Base-by-base conservation (phyloP, 306 rosid species). In the Macrotyloma uniflorum region DNA sequence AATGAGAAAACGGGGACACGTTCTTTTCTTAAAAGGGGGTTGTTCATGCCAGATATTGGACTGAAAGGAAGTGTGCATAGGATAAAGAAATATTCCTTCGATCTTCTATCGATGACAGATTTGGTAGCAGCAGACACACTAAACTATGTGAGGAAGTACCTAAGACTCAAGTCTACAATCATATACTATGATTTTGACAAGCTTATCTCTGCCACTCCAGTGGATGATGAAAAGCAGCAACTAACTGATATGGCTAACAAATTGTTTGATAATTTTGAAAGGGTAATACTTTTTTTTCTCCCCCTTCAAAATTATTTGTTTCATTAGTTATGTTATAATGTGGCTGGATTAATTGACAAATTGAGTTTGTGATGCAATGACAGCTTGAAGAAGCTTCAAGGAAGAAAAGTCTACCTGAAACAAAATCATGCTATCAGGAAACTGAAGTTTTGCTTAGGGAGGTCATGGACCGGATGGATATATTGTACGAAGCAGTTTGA, bases 41-140 rank as follows among this genome's bases (percentile, higher is more conserved):
- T 95, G 0, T 91, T 71, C 75, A 93, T 95, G 74, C 98, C 98
- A 1, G 63, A 93, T 12, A 89, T 95, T 70, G 96, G 96, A 40
- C 80, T 75, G 12, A 85, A 85, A 82, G 97, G 92, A 70, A 92
- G 97, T 19, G 88, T 80, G 74, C 85, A 68, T 20, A 91, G 99
- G 86, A 85, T 93, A 9, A 95, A 86, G 85, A 91, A 82, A 38
- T 85, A 67, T 71, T 87, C 98, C 0, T 93, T 91, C 83, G 99
- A 93, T 90, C 98, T 93, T 62, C 78, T 93, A 51, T 92, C 98
- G 15, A 88, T 95, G 97, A 91, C 91, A 1, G 97, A 90, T 88
- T 87, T 96, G 85, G 45, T 93, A 14, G 87, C 84, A 40, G 86
- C 81, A 87, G 97, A 88, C 75, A 90, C 90, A 51, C 78, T 96